Base-by-base conservation (phyloP, 768 basidiomycete genomes). In the Naganishia onofrii region DNA sequence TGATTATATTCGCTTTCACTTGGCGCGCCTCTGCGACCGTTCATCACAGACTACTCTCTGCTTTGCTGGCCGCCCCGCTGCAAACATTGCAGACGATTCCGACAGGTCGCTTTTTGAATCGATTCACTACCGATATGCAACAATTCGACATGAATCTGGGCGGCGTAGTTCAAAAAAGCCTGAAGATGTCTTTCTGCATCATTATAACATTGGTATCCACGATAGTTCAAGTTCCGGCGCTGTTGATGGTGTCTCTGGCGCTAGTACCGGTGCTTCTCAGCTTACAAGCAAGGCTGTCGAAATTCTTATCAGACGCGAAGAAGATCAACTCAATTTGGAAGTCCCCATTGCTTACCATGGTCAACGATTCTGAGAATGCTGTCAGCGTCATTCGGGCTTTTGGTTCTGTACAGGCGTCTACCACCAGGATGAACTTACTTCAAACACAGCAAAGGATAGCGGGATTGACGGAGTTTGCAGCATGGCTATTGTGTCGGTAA, bases 351-450 rank as follows among this genome's bases (percentile, higher is more conserved):
- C 80, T 85, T 63, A 84, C 83, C 17, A 84, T 85, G 77, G 81
- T 87, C 78, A 83, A 85, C 66, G 83, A 88, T 74, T 83, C 88
- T 0, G 85, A 90, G 46, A 79, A 84, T 70, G 89, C 88, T 7
- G 74, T 76, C 70, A 83, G 81, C 3, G 79, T 88, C 10, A 87
- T 90, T 67, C 84, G 88, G 26, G 89, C 89, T 0, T 90, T 88
- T 75, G 86, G 86, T 7, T 87, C 86, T 9, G 84, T 88, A 79
- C 78, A 82, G 31, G 76, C 78, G 77, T 3, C 87, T 84, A 80
- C 84, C 76, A 72, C 68, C 69, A 51, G 85, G 71, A 84, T 85
- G 17, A 76, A 85, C 54, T 0, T 86, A 85, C 75, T 86, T 85
- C 75, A 79, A 77, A 70, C 71, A 78, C 31, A 81, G 79, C 29